phyloP scores from a whole-genome alignment of 306 rosid genomes.

The Adenanthera pavonina region DNA sequence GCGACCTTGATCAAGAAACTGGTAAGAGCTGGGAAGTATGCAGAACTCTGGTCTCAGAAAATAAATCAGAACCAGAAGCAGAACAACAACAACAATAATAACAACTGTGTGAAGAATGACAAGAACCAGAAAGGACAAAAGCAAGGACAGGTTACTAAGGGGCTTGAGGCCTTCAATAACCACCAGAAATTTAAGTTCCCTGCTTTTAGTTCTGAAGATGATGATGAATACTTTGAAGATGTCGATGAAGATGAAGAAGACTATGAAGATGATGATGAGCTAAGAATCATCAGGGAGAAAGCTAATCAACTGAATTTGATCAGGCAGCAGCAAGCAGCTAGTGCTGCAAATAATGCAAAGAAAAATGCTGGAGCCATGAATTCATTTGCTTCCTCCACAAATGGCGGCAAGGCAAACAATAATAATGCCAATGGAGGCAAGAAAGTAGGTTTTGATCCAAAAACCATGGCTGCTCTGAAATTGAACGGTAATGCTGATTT shows the following conservation, averaged over 20 bases:
- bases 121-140: constrained; percentile 56
- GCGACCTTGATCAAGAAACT: constrained; percentile 76
- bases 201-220: constrained; percentile 56
- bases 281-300: constrained; percentile 55
- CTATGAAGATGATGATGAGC: constrained; percentile 46
- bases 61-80: constrained; percentile 63
- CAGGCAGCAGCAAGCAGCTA: constrained; percentile 61
- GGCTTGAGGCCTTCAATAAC: constrained; percentile 57
- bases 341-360: constrained; percentile 47
- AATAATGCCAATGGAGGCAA: constrained; percentile 46
- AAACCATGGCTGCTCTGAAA: constrained; percentile 68
- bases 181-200: constrained; percentile 63
- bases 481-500: constrained; percentile 51
- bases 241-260: constrained; percentile 54
- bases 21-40: constrained; percentile 77
- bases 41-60: constrained; percentile 79
- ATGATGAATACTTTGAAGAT: constrained; percentile 41
- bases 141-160: constrained; percentile 57
- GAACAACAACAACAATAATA: constrained; percentile 40
- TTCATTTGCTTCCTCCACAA: constrained; percentile 36
- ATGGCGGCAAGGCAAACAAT: constrained; percentile 48
- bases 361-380: constrained; percentile 42
- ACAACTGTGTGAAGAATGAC: constrained; percentile 55
- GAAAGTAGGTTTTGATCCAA: constrained; percentile 60
- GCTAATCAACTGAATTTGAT: constrained; percentile 57